These are phyloP conservation scores for Coemansia sp. DNA, from an alignment of 192 early-diverging fungal species.

Conservation along the genomic window DNA sequence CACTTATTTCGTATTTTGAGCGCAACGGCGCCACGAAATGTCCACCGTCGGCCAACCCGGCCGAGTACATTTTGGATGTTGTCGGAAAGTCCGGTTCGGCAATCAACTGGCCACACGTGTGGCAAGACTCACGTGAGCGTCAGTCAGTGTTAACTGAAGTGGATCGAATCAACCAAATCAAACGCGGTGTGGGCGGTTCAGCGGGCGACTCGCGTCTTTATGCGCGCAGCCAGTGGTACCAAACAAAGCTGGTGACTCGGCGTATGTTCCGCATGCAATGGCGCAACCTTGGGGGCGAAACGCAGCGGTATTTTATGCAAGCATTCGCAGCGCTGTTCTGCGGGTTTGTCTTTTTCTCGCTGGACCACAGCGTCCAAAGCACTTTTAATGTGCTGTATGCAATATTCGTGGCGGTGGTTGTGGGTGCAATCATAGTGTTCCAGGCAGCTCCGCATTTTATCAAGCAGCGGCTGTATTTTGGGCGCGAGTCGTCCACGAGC, in stretches of 20 bases:
- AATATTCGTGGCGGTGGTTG: conserved; percentile 50
- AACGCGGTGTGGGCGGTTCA: conserved; percentile 10
- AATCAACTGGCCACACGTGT: conserved; percentile 57
- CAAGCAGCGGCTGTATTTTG: conserved; percentile 59
- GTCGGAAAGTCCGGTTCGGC: conserved; percentile 63
- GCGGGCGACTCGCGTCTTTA: conserved; percentile 25
- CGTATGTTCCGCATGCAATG: conserved; percentile 70
- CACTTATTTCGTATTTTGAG: conserved; percentile 74
- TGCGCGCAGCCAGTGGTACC: conserved; percentile 40
- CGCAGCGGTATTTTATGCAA: conserved; percentile 60
- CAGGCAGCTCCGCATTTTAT: conserved; percentile 65
- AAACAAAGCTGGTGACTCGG: conserved; percentile 59
- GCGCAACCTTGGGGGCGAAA: conserved; percentile 68
- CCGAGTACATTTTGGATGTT: conserved; percentile 83
- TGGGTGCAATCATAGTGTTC: conserved; percentile 60
- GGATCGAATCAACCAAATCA: conserved; percentile 43
- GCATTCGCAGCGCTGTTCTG: conserved; percentile 60
- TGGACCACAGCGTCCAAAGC: conserved; percentile 54
- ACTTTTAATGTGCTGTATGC: conserved; percentile 62
- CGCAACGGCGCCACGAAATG: conserved; percentile 67
- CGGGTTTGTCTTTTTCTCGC: conserved; percentile 70
- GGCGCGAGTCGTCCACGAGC: conserved; percentile 64
- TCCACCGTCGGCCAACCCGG: conserved; percentile 69
- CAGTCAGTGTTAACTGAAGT: conserved; percentile 26
- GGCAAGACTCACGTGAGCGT: conserved; percentile 52